Percentiles rank a stretch among this genome's conserved stretches.
Conservation (phyloP, 176 grass and related monocot species). For the Aegilops speltoides region DNA sequence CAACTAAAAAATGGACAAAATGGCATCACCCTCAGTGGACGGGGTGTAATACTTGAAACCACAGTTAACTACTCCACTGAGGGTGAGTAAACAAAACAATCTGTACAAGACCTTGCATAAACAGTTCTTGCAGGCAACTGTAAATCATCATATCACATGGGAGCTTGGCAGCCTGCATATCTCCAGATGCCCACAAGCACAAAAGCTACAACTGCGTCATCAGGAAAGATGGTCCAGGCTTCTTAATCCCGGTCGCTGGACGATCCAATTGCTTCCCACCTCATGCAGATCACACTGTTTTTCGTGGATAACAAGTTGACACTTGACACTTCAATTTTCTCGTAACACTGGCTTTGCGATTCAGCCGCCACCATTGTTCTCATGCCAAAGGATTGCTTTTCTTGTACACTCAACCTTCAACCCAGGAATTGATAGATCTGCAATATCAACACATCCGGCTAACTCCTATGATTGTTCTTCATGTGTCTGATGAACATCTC, state of each 20-base stretch:
- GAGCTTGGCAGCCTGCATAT: neutral
- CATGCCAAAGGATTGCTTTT: neutral
- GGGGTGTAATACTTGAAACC: neutral
- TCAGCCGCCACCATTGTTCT: neutral
- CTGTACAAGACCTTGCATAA: neutral
- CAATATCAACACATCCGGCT: neutral
- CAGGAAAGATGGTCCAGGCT: neutral
- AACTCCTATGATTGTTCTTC: neutral
- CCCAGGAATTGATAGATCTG: neutral
- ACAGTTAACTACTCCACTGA: neutral
- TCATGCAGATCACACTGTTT: neutral
- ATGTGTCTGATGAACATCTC: slow-evolving; percentile 4
- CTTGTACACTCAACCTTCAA: neutral
- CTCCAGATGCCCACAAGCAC: neutral
- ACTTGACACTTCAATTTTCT: neutral
- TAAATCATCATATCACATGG: slow-evolving; percentile 2
- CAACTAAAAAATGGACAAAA: neutral
- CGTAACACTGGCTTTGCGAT: neutral
- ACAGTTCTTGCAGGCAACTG: neutral
- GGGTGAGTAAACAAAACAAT: neutral
- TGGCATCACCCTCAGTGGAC: neutral
- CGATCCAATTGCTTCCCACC: neutral
- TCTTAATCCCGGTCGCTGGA: slow-evolving; percentile 11
- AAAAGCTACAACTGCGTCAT: neutral
- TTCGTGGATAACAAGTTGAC: neutral